phyloP scores from a whole-genome alignment of 257 asterid genomes.

The Primulina huaijiensis region DNA sequence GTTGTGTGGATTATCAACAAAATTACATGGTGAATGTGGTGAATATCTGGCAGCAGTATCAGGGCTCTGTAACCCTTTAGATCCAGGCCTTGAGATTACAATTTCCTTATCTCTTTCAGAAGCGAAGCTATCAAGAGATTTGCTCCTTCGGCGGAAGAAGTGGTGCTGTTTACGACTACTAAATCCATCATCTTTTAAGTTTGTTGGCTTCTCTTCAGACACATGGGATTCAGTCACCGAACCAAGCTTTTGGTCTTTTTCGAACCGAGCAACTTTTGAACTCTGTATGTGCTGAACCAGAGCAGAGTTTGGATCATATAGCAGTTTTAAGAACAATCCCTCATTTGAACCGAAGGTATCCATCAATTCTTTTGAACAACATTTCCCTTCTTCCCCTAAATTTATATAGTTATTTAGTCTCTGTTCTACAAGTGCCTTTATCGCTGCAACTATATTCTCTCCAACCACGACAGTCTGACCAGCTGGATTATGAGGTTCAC shows the following conservation, averaged over 20 bases:
- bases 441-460: constrained; percentile 62
- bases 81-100: constrained; percentile 76
- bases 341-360: constrained; percentile 55
- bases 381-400: constrained; percentile 47
- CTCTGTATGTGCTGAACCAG: constrained; percentile 47
- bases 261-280: constrained; percentile 39
- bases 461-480: constrained; percentile 38
- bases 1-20: constrained; percentile 32
- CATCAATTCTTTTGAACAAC: constrained; percentile 53
- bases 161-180: constrained; percentile 43
- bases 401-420: constrained; percentile 37
- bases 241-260: constrained; percentile 30
- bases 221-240: constrained; percentile 34
- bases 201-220: constrained; percentile 35
- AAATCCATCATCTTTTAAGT: constrained; percentile 44
- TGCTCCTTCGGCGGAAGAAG: constrained; percentile 74
- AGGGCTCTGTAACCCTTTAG: constrained; percentile 40
- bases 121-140: constrained; percentile 61
- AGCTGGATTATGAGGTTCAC: constrained; percentile 32
- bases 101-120: constrained; percentile 52
- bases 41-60: constrained; percentile 31
- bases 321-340: constrained; percentile 55
- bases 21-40: constrained; percentile 27
- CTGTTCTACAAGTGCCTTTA: constrained; percentile 58
- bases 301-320: constrained; percentile 57